Conservation (phyloP, 176 grass and related monocot species). For the Carex littledalei region DNA sequence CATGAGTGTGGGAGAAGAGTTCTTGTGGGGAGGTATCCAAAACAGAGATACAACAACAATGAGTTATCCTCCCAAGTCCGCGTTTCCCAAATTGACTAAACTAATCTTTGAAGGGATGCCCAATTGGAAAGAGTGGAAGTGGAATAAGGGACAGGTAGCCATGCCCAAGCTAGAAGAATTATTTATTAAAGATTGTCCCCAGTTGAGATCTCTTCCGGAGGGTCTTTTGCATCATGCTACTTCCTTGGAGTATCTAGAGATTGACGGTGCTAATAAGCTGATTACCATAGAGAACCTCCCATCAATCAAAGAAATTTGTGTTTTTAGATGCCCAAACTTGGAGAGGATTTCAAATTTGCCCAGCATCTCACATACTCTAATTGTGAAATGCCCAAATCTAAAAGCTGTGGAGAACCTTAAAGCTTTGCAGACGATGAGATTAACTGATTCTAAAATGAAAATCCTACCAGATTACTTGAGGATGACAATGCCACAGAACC, state of each 20-base stretch:
- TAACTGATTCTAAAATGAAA: neutral
- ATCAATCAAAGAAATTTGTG: no score
- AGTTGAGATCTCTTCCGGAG: neutral
- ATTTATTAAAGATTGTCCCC: neutral
- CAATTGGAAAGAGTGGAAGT: slow-evolving; percentile 5
- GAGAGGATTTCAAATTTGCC: no score
- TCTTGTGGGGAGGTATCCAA: neutral
- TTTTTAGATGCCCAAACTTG: no score
- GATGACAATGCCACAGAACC: neutral
- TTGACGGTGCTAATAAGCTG: neutral
- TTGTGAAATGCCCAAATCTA: neutral
- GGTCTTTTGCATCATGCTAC: neutral
- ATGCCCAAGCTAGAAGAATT: neutral
- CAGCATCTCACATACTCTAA: no score
- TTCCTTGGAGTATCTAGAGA: neutral
- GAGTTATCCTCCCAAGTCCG: no score
- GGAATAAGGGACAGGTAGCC: neutral
- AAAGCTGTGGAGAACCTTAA: neutral
- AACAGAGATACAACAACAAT: neutral
- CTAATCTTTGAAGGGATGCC: neutral
- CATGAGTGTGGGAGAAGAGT: neutral
- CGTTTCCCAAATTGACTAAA: neutral
- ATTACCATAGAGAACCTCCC: no score
- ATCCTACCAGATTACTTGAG: neutral
- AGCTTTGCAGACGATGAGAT: neutral